A percentile compares a stretch with the other conserved stretches of the same genome.
Evolutionary conservation across 768 basidiomycete genomes (phyloP).

Genomic region (Serendipita sp.): DNA sequence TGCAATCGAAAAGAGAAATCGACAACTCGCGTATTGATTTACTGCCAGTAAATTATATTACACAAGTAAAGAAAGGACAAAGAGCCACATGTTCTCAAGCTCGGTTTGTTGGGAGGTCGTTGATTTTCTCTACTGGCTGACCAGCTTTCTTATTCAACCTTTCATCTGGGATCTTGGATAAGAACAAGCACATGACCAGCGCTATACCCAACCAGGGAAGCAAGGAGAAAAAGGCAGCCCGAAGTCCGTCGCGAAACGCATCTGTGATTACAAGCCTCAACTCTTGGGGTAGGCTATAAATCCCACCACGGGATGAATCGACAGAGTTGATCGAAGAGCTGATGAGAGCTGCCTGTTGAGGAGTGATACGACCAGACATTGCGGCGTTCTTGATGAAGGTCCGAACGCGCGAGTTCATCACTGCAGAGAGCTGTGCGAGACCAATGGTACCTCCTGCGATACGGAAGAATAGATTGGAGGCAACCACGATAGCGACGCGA

Average conservation of each 20-base stretch:
- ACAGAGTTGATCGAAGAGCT: constrained; percentile 14
- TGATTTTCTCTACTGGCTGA: too few species aligned
- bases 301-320: constrained; percentile 22
- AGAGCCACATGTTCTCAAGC: too few species aligned
- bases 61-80: too few species aligned
- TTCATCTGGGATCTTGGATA: constrained; percentile 23
- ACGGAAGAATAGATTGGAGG: constrained; percentile 31
- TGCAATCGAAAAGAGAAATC: too few species aligned
- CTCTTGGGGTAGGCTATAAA: constrained; percentile 22
- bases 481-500: constrained; percentile 29
- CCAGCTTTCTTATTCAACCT: not conserved
- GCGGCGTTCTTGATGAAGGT: constrained; percentile 19
- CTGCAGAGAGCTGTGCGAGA: constrained; percentile 36
- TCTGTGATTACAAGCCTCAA: constrained; percentile 24
- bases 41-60: too few species aligned
- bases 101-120: too few species aligned
- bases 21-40: too few species aligned
- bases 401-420: constrained; percentile 30
- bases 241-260: constrained; percentile 27
- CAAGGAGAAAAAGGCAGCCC: constrained; percentile 32
- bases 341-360: constrained; percentile 18
- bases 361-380: constrained; percentile 18
- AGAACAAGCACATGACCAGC: constrained; percentile 23
- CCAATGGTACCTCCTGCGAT: constrained; percentile 37
- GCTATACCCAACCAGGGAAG: constrained; percentile 32